Conservation (phyloP, 805 yeast species). For the Metschnikowia gelsemii region DNA sequence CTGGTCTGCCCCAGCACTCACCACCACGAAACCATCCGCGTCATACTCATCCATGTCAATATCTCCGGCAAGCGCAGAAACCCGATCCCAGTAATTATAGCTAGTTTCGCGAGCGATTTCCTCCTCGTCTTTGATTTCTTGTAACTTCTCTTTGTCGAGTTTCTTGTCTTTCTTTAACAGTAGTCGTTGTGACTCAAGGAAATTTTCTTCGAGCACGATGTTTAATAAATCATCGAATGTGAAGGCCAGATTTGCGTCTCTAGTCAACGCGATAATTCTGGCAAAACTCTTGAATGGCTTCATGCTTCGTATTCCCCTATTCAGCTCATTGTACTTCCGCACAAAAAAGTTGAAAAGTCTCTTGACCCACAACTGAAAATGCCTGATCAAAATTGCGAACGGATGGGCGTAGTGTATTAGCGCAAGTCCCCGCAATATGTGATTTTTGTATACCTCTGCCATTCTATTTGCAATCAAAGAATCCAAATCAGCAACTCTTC, state of each 20-base stretch:
- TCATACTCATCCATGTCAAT: conserved; percentile 13
- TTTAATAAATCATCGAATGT: conserved; percentile 24
- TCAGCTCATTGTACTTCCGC: conserved; percentile 26
- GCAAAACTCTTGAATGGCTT: conserved; percentile 24
- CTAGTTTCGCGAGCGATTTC: conserved; percentile 23
- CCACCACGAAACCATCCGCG: not conserved
- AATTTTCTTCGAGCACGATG: conserved; percentile 30
- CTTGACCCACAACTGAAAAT: conserved; percentile 37
- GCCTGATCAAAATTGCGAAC: conserved; percentile 25
- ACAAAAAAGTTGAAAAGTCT: conserved; percentile 38
- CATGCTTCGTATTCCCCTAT: conserved; percentile 11
- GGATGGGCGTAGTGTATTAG: conserved; percentile 29
- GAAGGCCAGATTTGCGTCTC: conserved; percentile 21
- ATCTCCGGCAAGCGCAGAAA: conserved; percentile 26
- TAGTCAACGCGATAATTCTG: conserved; percentile 26
- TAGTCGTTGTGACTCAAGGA: conserved; percentile 21
- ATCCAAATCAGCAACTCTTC: conserved; percentile 16
- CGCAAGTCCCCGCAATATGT: conserved; percentile 20
- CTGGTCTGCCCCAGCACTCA: not conserved
- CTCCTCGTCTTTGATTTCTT: conserved; percentile 19
- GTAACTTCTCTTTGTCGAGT: conserved; percentile 12
- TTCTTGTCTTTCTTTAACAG: conserved; percentile 11
- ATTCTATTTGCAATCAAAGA: conserved; percentile 26
- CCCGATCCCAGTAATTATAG: conserved; percentile 40
- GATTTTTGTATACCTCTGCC: conserved; percentile 23